Evolutionary conservation across 129 eudicot genomes (phyloP).

Genomic region (Artemisia argyi): DNA sequence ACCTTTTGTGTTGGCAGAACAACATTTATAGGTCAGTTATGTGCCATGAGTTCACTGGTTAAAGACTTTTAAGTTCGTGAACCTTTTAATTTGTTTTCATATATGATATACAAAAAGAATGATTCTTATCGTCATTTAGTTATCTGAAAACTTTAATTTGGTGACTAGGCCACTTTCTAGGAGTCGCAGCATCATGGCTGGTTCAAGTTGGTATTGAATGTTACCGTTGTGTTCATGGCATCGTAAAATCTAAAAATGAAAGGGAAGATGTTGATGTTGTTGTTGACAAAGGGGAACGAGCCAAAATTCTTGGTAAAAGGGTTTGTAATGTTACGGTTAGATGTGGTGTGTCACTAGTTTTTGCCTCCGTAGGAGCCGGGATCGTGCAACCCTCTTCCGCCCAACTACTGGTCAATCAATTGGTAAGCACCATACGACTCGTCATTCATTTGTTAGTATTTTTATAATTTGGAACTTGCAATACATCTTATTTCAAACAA

Average conservation of each 20-base stretch:
- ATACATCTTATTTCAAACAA: no score
- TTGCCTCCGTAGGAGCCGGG: constrained; percentile 94
- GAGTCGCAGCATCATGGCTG: constrained; percentile 86
- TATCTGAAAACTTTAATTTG: constrained; percentile 3
- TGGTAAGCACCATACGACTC: constrained; percentile 44
- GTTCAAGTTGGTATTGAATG: constrained; percentile 77
- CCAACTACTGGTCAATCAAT: constrained; percentile 82
- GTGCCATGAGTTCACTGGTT: not conserved
- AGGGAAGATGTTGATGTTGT: constrained; percentile 34
- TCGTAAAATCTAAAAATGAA: constrained; percentile 29
- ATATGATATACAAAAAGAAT: not conserved
- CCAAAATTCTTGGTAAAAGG: constrained; percentile 56
- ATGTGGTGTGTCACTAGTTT: constrained; percentile 66
- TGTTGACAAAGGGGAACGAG: constrained; percentile 30
- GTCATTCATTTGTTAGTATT: not conserved
- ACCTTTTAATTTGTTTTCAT: not conserved
- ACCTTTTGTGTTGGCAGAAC: no score
- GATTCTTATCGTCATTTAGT: no score
- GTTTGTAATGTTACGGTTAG: constrained; percentile 46
- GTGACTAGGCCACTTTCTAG: constrained; percentile 72
- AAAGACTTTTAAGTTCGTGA: not conserved
- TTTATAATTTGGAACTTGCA: no score
- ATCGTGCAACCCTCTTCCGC: constrained; percentile 62
- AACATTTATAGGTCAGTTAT: not conserved
- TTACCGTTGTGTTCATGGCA: constrained; percentile 50